Percentiles rank a stretch among this genome's conserved stretches.
Evolutionary conservation across 352 stramenopile genomes (phyloP).

Genomic region (Lagenidium sp.): DNA sequence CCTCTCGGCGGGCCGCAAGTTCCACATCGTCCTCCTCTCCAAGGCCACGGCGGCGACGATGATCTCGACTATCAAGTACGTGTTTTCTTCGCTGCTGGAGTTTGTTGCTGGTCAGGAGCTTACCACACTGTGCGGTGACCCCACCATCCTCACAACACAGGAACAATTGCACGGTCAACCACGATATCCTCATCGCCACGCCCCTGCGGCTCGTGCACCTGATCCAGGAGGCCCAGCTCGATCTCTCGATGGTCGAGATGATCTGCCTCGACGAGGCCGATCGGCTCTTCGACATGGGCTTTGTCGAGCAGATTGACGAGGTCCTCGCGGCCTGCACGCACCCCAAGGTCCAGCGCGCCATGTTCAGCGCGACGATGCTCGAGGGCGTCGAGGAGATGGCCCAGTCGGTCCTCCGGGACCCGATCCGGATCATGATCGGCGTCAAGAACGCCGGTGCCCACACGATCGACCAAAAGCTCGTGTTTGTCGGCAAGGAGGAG

Average conservation of each 20-base stretch:
- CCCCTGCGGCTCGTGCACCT: conserved; percentile 93
- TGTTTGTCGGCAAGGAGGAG: conserved; percentile 99
- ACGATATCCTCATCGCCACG: conserved; percentile 96
- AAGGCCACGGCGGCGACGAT: conserved; percentile 89
- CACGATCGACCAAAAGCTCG: conserved; percentile 91
- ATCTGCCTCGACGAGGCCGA: conserved; percentile 99
- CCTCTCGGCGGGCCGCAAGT: conserved; percentile 81
- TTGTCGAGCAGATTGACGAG: conserved; percentile 96
- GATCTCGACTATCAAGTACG: conserved; percentile 53
- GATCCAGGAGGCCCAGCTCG: conserved; percentile 79
- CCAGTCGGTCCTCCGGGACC: conserved; percentile 94
- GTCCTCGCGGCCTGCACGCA: conserved; percentile 91
- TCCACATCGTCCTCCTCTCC: conserved; percentile 86
- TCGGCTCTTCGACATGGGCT: conserved; percentile 95
- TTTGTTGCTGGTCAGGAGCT: too few species aligned
- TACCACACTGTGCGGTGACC: too few species aligned
- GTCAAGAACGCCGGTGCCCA: conserved; percentile 80
- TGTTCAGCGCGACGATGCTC: conserved; percentile 98
- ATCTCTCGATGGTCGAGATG: conserved; percentile 84
- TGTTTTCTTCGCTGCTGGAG: neutral
- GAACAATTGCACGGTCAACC: conserved; percentile 68
- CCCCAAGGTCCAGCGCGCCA: conserved; percentile 83
- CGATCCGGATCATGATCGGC: conserved; percentile 93
- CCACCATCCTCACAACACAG: too few species aligned
- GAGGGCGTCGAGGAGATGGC: conserved; percentile 93